phyloP scores from a whole-genome alignment of 31 red algal genomes.

The Asparagopsis taxiformis region DNA sequence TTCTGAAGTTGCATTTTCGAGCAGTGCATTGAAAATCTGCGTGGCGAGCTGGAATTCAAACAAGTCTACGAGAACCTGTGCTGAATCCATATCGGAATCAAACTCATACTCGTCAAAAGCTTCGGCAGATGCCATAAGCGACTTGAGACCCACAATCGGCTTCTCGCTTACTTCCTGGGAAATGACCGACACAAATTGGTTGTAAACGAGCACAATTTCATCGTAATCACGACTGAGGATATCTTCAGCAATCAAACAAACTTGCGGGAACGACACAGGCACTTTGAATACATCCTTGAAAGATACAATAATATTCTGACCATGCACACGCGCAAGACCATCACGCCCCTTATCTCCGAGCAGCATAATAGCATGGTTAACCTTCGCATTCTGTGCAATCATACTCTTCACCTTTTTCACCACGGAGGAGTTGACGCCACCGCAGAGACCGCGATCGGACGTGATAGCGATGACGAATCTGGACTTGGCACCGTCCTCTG shows the following conservation, averaged over 20 bases:
- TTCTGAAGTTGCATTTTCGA: conserved; percentile 95
- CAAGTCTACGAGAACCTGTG: conserved; percentile 93
- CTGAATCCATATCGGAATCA: conserved; percentile 96
- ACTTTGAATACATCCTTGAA: conserved; percentile 97
- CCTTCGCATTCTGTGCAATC: conserved; percentile 27
- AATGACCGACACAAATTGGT: conserved; percentile 87
- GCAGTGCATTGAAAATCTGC: conserved; percentile 85
- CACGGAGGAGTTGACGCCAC: conserved; percentile 95
- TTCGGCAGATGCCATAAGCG: conserved; percentile 76
- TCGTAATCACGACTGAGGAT: conserved; percentile 81
- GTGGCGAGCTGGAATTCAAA: conserved; percentile 97
- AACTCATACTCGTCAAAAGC: conserved; percentile 98
- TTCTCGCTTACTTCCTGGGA: conserved; percentile 65
- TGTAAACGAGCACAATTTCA: conserved; percentile 89
- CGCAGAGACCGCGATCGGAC: conserved; percentile 97
- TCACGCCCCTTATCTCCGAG: conserved; percentile 98
- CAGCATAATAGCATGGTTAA: conserved; percentile 77
- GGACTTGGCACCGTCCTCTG: conserved; percentile 8
- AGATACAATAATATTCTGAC: conserved; percentile 68
- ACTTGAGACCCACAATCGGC: conserved; percentile 67
- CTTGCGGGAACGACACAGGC: conserved; percentile 88
- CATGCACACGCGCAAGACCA: conserved; percentile 68
- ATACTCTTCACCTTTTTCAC: conserved; percentile 76
- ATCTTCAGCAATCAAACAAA: conserved; percentile 93
- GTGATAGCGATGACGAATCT: conserved; percentile 90